A percentile compares a stretch with the other conserved stretches of the same genome.
These are phyloP conservation scores for Aspergillus thermomutatus DNA, from an alignment of 2,329 filamentous ascomycete genomes.

Conservation along the genomic window DNA sequence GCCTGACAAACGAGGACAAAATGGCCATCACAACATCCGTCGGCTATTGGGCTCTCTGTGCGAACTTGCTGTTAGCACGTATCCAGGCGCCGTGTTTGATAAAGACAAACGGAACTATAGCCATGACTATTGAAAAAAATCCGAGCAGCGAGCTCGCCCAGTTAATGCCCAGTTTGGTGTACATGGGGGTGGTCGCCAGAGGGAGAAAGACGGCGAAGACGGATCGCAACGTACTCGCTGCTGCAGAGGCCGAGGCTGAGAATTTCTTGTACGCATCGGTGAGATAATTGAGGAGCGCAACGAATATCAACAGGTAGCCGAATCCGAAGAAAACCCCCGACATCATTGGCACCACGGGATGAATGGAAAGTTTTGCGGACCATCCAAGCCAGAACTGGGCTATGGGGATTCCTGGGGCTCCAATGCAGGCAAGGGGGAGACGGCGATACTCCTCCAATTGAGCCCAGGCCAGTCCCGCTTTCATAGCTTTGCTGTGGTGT, in stretches of 20 bases:
- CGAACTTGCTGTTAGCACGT: too few relatives aligned
- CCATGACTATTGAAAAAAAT: conserved; percentile 38
- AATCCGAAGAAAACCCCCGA: conserved; percentile 58
- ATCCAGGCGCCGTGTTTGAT: conserved; percentile 40
- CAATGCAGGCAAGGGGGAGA: conserved; percentile 66
- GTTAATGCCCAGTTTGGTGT: conserved; percentile 37
- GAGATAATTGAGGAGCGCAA: conserved; percentile 65
- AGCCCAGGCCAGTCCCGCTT: conserved; percentile 53
- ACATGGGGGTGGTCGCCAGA: conserved; percentile 47
- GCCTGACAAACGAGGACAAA: too few relatives aligned
- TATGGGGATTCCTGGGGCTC: conserved; percentile 55
- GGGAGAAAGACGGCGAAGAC: conserved; percentile 40
- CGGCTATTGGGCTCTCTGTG: conserved; percentile 46
- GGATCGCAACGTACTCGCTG: too few relatives aligned
- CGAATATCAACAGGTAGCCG: conserved; percentile 57
- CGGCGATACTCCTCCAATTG: conserved; percentile 59
- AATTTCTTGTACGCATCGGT: conserved; percentile 69
- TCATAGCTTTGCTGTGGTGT: conserved; percentile 51
- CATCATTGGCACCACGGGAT: conserved; percentile 47
- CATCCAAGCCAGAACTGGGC: conserved; percentile 49
- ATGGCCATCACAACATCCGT: too few relatives aligned
- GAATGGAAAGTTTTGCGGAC: conserved; percentile 11
- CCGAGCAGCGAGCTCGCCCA: conserved; percentile 44
- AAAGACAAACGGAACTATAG: conserved; percentile 41
- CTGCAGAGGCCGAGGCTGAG: conserved; percentile 39